Base-by-base conservation (phyloP, 805 yeast genomes). In the Crinitomyces ghanaensis region DNA sequence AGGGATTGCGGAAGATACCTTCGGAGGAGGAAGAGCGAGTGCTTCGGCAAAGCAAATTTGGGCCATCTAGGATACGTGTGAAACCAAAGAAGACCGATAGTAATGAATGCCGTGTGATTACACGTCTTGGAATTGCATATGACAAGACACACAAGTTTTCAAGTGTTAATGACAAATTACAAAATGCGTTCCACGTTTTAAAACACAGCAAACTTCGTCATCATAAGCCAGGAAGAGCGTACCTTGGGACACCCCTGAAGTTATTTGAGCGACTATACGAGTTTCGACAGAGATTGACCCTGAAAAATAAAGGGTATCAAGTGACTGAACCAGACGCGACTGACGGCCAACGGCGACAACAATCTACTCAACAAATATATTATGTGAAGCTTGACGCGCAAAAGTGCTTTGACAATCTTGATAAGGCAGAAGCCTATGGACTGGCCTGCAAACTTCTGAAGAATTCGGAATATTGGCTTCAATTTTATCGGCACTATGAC, bases 351-450 rank as follows among this genome's bases (percentile, higher is more conserved):
- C n/a, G n/a, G n/a, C n/a, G n/a, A n/a, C 35, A 40, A 6, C 72
- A 72, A 0, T 31, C 42, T 2, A 12, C 18, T 3, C 33, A 35
- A 7, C 30, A 31, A 14, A 41, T 75, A 0, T 68, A 60, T 46
- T 68, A 68, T 11, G 59, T 79, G 17, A 82, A 80, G 43, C 79
- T 83, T 52, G 97, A 86, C 51, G 72, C 81, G 41, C 66, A 65
- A 35, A 66, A 75, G 3, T 84, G 95, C 36, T 86, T 73, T 51
- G 96, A 88, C 46, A 68, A 74, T 2, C 59, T 85, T 11, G 46
- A 59, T 12, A 28, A 41, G 3, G 35, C 26, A 1, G 23, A 24
- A 3, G 46, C 47, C 2, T 30, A 26, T 13, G 26, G 28, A 4
- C 29, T 40, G 2, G 48, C 47, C 15, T 13, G 13, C n/a, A 18